Conservation (phyloP, 495 filamentous ascomycete species). For the Emericellopsis terricola region DNA sequence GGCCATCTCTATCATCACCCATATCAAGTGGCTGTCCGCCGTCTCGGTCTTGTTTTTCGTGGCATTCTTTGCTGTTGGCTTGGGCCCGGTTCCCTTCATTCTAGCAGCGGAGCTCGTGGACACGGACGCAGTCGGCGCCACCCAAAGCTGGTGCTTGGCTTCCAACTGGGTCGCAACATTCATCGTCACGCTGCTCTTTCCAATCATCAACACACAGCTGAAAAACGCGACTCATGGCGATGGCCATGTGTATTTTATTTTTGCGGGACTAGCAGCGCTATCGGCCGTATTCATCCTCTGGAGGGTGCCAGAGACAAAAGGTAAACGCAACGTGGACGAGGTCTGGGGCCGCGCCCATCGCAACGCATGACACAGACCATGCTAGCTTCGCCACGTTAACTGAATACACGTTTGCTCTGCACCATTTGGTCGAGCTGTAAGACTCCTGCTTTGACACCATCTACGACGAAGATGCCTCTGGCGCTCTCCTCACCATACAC, state of each 20-base stretch:
- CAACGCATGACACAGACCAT: background rate
- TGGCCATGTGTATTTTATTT: slow-evolving; percentile 77
- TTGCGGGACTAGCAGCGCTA: slow-evolving; percentile 51
- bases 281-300: slow-evolving; percentile 47
- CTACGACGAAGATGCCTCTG: slow-evolving; percentile 47
- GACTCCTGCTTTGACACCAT: slow-evolving; percentile 69
- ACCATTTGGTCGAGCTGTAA: slow-evolving; percentile 43
- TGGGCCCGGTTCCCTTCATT: slow-evolving; percentile 90
- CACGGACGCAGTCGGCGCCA: slow-evolving; percentile 72
- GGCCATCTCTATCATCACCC: slow-evolving; percentile 53
- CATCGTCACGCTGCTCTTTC: slow-evolving; percentile 84
- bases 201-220: slow-evolving; percentile 56
- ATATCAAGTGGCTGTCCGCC: slow-evolving; percentile 55
- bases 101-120: slow-evolving; percentile 77
- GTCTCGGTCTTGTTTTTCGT: slow-evolving; percentile 73
- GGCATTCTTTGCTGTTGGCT: slow-evolving; percentile 70
- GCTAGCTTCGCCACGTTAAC: background rate
- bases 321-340: background rate
- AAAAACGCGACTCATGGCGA: slow-evolving; percentile 38
- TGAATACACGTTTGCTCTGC: slow-evolving; percentile 18
- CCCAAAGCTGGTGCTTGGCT: slow-evolving; percentile 67
- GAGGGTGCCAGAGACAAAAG: slow-evolving; percentile 2
- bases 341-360: background rate
- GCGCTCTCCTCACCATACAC: slow-evolving; percentile 44
- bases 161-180: slow-evolving; percentile 89